Evolutionary conservation across 2,329 filamentous ascomycete genomes (phyloP), one percentile per base, ranked within the genome.

Genomic region (Pseudogymnoascus sp.): DNA sequence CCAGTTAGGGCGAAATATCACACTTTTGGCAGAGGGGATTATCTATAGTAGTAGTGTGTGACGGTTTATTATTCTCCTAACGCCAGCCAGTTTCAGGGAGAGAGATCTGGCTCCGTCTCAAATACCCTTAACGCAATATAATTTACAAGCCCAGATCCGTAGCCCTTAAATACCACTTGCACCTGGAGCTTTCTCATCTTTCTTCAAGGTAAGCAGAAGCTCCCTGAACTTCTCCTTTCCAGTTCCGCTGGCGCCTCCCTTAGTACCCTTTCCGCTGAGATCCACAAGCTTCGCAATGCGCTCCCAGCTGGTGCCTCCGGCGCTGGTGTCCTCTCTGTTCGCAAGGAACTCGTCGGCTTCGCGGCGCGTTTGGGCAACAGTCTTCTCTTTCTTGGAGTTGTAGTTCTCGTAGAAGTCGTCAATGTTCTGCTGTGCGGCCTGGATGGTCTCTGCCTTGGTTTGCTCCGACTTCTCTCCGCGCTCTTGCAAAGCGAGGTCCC

Each of bases 391-490:
- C 80, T 97, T 96, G 76, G 89, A 87, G 80, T 97, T 97, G 81
- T 99, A 99, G 78, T 96, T 97, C 73, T 97, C 92, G 81, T 99
- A 99, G 78, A 97, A 99, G 75, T 97, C 94, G 74, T 99, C 94
- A 67, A 99, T 96, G 75, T 95, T 94, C 74, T 92, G 84, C 73
- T 92, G 91, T 10, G 94, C 94, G 69, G 94, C 91, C 74, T 91
- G 86, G 73, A 97, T 79, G 1, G 92, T 97, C 74, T 93, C 87
- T 66, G 85, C 84, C 74, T 94, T 94, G 78, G 92, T 91, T 67
- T 85, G 81, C 43, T 86, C 85, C 62, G 93, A 93, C 68, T 93
- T 85, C 75, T 96, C 87, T 67, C 91, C 88, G 71, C 93, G 90
- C 76, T 92, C 92, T 69, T 88, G 81, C 68, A 95, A 88, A 72